Evolutionary conservation across 108 stramenopile species (phyloP).

Genomic region (Pinguiococcus pyrenoidosus): DNA sequence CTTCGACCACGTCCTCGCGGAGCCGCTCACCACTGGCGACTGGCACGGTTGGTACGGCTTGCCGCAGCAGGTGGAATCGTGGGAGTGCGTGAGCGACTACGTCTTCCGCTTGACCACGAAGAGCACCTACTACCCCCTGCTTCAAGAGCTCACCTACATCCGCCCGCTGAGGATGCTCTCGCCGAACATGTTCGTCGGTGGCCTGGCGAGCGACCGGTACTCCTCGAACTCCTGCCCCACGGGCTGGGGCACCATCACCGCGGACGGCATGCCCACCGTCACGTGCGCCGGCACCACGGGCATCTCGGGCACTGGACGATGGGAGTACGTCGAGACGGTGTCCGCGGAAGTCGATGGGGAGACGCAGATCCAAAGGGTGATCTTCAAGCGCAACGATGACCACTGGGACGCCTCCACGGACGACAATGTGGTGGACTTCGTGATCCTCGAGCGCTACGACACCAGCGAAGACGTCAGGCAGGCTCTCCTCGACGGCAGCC

Average conservation of each 20-base stretch:
- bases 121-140: constrained; percentile 37
- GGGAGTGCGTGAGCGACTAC: constrained; percentile 34
- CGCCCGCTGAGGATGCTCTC: constrained; percentile 49
- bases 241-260: constrained; percentile 23
- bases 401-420: constrained; percentile 41
- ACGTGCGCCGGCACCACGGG: constrained; percentile 38
- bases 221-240: constrained; percentile 44
- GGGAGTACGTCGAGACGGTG: constrained; percentile 21
- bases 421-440: no score
- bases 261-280: constrained; percentile 29
- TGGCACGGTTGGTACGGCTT: constrained; percentile 47
- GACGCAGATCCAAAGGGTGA: constrained; percentile 24
- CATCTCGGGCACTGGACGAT: constrained; percentile 50
- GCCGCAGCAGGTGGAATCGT: constrained; percentile 14
- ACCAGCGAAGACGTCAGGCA: constrained; percentile 29
- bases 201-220: constrained; percentile 31
- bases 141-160: constrained; percentile 53
- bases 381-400: constrained; percentile 30
- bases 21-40: constrained; percentile 17
- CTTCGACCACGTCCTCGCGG: constrained; percentile 53
- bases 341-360: constrained; percentile 23
- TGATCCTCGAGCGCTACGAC: constrained; percentile 45
- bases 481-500: constrained; percentile 32
- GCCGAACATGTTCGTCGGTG: constrained; percentile 36
- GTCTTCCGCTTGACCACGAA: constrained; percentile 37